Percentiles rank a stretch among this genome's conserved stretches.
Evolutionary conservation across 2,329 filamentous ascomycete species (phyloP).

Genomic region (Alternaria burnsii): DNA sequence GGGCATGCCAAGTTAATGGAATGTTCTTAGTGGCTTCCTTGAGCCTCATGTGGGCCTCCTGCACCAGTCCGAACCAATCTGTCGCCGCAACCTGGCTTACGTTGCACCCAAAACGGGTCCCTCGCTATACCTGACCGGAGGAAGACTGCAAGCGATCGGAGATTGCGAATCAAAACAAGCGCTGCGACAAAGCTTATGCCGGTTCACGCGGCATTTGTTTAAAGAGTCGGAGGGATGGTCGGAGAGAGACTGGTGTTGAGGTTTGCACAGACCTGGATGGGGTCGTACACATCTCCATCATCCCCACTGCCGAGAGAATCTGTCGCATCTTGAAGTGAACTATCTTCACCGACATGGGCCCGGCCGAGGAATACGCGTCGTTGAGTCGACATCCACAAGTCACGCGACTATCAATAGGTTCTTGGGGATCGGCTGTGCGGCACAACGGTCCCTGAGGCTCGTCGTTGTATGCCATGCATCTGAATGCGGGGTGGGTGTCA

Average conservation of each 20-base stretch:
- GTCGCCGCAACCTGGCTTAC: constrained; percentile 10
- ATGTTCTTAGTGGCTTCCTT: constrained; percentile 20
- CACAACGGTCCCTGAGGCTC: constrained; percentile 10
- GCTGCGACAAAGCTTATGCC: constrained; percentile 7
- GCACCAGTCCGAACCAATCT: constrained; percentile 9
- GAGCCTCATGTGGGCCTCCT: constrained; percentile 18
- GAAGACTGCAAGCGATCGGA: constrained; percentile 6
- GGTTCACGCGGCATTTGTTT: constrained; percentile 19
- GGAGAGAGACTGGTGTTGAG: constrained; percentile 15
- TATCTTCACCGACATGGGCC: constrained; percentile 16
- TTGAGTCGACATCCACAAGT: constrained; percentile 5
- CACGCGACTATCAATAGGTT: background rate
- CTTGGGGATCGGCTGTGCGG: constrained; percentile 9
- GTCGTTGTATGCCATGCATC: constrained; percentile 2
- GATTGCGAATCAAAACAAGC: constrained; percentile 10
- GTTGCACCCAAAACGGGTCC: constrained; percentile 11
- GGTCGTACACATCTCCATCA: constrained; percentile 6
- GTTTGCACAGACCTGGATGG: constrained; percentile 18
- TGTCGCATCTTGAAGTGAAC: constrained; percentile 8
- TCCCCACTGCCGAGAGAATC: constrained; percentile 21
- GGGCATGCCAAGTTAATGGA: constrained; percentile 8
- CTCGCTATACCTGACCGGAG: background rate
- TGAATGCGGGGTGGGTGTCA: constrained; percentile 9
- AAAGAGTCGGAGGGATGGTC: constrained; percentile 18
- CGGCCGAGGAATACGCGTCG: constrained; percentile 5